Percentiles rank a stretch among this genome's conserved stretches.
These are phyloP conservation scores for Tylopilus balloui DNA, from an alignment of 768 basidiomycete genomes.

Conservation along the genomic window DNA sequence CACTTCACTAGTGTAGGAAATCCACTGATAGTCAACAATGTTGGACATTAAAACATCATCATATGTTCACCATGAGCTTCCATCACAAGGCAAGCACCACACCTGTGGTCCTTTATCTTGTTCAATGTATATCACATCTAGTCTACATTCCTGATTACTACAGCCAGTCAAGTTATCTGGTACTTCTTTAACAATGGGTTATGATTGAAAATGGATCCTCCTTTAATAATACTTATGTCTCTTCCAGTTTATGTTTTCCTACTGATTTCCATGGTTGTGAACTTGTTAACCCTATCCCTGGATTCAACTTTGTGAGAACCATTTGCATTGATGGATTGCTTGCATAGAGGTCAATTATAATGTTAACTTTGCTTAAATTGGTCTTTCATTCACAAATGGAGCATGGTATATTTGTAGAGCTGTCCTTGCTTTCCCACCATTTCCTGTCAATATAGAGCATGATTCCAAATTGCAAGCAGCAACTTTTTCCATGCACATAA, in stretches of 20 bases:
- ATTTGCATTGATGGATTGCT: too few relatives aligned
- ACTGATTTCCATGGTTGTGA: too few relatives aligned
- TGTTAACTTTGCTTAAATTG: too few relatives aligned
- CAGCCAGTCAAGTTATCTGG: too few relatives aligned
- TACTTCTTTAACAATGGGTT: background rate
- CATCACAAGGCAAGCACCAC: background rate
- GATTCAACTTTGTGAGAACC: too few relatives aligned
- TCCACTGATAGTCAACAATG: background rate
- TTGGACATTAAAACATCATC: background rate
- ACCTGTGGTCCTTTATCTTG: background rate
- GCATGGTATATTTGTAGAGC: background rate
- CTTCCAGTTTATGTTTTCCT: too few relatives aligned
- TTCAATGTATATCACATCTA: background rate
- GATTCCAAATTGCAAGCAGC: background rate
- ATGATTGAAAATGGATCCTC: background rate
- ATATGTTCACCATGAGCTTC: background rate
- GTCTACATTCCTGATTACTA: too few relatives aligned
- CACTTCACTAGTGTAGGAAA: background rate
- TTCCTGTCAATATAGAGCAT: background rate
- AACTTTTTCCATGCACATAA: background rate
- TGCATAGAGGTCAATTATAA: too few relatives aligned
- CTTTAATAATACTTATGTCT: too few relatives aligned
- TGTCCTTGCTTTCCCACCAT: background rate
- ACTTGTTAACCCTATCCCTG: too few relatives aligned
- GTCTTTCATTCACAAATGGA: too few relatives aligned